phyloP scores from a whole-genome alignment of 345 rosid species.

The Rhodamnia argentea region DNA sequence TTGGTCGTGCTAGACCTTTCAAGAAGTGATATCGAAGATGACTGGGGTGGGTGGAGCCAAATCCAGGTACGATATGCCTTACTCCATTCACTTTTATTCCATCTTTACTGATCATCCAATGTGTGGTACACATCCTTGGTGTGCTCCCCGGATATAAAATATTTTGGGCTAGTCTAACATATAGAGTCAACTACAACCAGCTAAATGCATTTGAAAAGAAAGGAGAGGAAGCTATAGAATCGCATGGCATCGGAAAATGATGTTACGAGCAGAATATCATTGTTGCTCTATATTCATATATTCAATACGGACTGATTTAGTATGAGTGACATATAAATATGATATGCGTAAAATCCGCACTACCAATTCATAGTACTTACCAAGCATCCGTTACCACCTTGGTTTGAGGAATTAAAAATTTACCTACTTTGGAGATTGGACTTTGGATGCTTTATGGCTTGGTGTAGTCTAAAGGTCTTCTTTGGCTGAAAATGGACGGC shows the following conservation, averaged over 20 bases:
- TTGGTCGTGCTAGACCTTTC: background rate
- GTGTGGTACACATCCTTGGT: background rate
- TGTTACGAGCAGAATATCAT: background rate
- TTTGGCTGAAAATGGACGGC: too few relatives aligned
- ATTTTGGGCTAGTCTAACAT: background rate
- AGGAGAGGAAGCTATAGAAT: background rate
- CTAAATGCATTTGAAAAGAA: background rate
- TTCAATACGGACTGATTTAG: background rate
- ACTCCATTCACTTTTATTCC: background rate
- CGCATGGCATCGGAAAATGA: background rate
- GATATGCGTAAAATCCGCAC: background rate
- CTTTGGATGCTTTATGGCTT: background rate
- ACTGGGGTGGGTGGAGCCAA: background rate
- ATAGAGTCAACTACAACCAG: background rate
- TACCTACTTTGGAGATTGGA: background rate
- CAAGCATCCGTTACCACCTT: background rate
- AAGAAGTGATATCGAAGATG: background rate
- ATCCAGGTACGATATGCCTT: background rate
- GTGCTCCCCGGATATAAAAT: background rate
- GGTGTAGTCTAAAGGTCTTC: background rate
- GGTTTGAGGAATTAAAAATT: background rate
- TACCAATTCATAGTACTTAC: background rate
- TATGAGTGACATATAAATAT: background rate
- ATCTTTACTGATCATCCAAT: background rate
- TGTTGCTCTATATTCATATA: background rate